Conservation (phyloP, 2,329 filamentous ascomycete genomes). For the Beauveria pseudobassiana region DNA sequence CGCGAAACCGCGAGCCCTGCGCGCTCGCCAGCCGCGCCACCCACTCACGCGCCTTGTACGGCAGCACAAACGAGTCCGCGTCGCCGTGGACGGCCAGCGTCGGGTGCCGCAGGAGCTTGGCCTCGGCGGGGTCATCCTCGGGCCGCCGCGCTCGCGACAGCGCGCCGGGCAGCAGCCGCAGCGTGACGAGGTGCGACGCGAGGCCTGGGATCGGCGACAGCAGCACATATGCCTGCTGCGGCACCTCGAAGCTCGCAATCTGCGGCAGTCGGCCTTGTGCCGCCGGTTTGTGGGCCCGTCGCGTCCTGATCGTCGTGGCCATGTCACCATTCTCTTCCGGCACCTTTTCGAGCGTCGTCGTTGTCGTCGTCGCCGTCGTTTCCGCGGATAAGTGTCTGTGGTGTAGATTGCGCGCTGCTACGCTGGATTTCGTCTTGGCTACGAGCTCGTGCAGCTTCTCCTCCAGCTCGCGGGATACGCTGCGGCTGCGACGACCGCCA, state of each 20-base stretch:
- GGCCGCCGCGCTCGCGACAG: slow-evolving; percentile 15
- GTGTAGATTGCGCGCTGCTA: background rate
- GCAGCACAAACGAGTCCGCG: slow-evolving; percentile 64
- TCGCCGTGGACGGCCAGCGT: slow-evolving; percentile 70
- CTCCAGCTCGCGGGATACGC: slow-evolving; percentile 7
- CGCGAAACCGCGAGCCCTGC: slow-evolving; percentile 38
- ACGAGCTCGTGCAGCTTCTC: slow-evolving; percentile 12
- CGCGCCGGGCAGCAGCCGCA: slow-evolving; percentile 41
- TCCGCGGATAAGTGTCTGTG: background rate
- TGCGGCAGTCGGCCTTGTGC: slow-evolving; percentile 22
- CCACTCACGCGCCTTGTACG: slow-evolving; percentile 61
- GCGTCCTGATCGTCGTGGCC: slow-evolving; percentile 6
- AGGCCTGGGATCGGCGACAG: slow-evolving; percentile 60
- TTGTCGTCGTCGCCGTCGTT: background rate
- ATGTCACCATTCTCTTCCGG: background rate
- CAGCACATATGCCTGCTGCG: slow-evolving; percentile 50
- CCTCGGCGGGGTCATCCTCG: slow-evolving; percentile 32
- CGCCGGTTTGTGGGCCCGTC: slow-evolving; percentile 13
- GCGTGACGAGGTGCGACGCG: slow-evolving; percentile 53
- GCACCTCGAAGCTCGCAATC: slow-evolving; percentile 28
- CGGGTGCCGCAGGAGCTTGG: slow-evolving; percentile 49
- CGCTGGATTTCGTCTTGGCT: slow-evolving; percentile 2
- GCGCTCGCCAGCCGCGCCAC: slow-evolving; percentile 39
- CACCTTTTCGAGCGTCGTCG: background rate
- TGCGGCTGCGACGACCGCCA: slow-evolving; percentile 15